A percentile compares a stretch with the other conserved stretches of the same genome.
Evolutionary conservation across 2,329 filamentous ascomycete species (phyloP).

Genomic region (Cephalotrichum gorgonifer): DNA sequence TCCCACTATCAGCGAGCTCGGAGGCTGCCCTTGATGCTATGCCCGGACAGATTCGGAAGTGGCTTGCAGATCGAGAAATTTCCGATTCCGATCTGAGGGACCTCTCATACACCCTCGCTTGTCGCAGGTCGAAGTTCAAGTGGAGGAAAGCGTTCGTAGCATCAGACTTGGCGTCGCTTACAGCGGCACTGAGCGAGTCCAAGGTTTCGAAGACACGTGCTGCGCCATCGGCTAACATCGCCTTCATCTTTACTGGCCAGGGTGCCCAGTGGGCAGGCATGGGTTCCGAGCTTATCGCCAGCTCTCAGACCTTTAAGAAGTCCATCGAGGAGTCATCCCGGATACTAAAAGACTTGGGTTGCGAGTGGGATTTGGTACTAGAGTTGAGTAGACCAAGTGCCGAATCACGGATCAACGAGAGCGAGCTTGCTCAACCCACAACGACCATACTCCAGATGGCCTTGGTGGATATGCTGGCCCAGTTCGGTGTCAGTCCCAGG

Average conservation of each 20-base stretch:
- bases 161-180: neutral
- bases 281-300: neutral
- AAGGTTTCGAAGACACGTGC: neutral
- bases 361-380: neutral
- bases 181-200: neutral
- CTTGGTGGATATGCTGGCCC: slow-evolving; percentile 22
- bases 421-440: slow-evolving; percentile 21
- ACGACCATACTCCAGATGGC: slow-evolving; percentile 33
- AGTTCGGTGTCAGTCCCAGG: slow-evolving; percentile 17
- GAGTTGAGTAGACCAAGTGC: neutral
- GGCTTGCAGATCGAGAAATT: neutral
- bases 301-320: slow-evolving; percentile 10
- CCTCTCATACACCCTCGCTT: neutral
- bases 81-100: neutral
- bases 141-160: neutral
- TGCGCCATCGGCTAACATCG: neutral
- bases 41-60: neutral
- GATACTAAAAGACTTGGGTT: neutral
- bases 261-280: slow-evolving; percentile 3
- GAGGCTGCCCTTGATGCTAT: neutral
- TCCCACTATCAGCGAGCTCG: neutral
- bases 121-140: neutral
- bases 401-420: slow-evolving; percentile 10
- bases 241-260: slow-evolving; percentile 3
- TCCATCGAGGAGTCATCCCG: neutral